Conservation (phyloP, 768 basidiomycete genomes). For the Flagelloscypha sp. region DNA sequence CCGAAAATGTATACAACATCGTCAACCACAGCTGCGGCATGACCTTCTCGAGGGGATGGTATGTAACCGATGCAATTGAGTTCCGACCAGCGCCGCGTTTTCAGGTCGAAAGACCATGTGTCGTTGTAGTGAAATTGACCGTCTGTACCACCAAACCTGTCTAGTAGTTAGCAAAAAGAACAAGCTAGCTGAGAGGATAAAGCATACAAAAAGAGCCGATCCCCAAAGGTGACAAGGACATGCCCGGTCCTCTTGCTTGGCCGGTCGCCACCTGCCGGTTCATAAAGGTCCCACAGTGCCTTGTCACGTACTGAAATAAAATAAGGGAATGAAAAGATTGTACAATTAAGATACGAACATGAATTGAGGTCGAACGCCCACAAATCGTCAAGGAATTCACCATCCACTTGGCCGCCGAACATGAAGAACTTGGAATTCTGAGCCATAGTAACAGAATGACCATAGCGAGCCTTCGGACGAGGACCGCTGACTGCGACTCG, state of each 20-base stretch:
- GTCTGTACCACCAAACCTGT: conserved; percentile 96
- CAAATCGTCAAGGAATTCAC: conserved; percentile 88
- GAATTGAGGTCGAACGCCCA: conserved; percentile 96
- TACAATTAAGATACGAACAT: conserved; percentile 41
- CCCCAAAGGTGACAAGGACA: conserved; percentile 73
- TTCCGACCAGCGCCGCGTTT: conserved; percentile 79
- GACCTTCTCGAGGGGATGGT: conserved; percentile 91
- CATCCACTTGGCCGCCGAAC: conserved; percentile 95
- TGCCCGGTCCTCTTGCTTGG: conserved; percentile 90
- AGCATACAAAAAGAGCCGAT: conserved; percentile 77
- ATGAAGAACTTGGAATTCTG: conserved; percentile 82
- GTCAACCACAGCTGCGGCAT: conserved; percentile 92
- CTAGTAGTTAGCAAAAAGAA: conserved; percentile 11
- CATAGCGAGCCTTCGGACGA: conserved; percentile 84
- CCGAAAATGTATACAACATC: conserved; percentile 98
- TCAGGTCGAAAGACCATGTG: conserved; percentile 89
- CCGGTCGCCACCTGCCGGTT: conserved; percentile 48
- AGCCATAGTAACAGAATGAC: conserved; percentile 90
- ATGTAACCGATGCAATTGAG: conserved; percentile 95
- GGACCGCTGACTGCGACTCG: conserved; percentile 69
- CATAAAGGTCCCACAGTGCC: conserved; percentile 76
- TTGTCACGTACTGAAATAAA: conserved; percentile 62
- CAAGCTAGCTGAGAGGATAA: conserved; percentile 13
- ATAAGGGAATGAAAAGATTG: conserved; percentile 2
- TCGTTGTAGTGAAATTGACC: conserved; percentile 99